Conservation (phyloP, 75 land plant species). For the Azolla pinnata region DNA sequence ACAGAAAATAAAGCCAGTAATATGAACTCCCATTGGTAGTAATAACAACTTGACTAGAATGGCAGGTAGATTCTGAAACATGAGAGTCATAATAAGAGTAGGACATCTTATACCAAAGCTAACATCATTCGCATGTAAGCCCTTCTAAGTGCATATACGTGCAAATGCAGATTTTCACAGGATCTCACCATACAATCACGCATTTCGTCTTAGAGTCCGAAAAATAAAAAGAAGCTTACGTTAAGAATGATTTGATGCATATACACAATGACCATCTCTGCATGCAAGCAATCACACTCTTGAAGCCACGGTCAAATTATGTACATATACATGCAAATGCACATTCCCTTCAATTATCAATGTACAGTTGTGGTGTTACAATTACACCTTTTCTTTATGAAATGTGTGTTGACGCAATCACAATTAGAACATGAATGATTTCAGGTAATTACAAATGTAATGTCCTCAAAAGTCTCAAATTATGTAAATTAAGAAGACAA, state of each 20-base stretch:
- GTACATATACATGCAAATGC: background rate
- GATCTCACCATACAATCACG: too few species aligned
- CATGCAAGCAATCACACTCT: background rate
- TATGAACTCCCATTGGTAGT: too few species aligned
- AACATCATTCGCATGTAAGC: too few species aligned
- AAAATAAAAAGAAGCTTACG: too few species aligned
- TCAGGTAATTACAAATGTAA: background rate
- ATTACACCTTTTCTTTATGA: background rate
- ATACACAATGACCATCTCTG: slow-evolving; percentile 1
- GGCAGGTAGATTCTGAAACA: too few species aligned
- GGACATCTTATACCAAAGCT: too few species aligned
- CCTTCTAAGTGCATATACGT: too few species aligned
- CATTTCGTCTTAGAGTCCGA: too few species aligned
- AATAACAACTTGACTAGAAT: too few species aligned
- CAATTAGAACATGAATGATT: background rate
- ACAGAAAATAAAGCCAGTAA: too few species aligned
- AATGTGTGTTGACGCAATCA: background rate
- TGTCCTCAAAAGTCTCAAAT: background rate
- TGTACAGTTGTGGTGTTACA: background rate
- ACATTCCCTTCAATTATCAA: background rate
- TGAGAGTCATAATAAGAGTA: too few species aligned
- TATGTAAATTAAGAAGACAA: background rate
- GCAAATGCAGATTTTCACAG: too few species aligned
- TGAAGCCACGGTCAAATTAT: background rate
- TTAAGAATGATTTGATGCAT: background rate